phyloP scores from a whole-genome alignment of 352 stramenopile species.

The Phytopythium mirpurense region DNA sequence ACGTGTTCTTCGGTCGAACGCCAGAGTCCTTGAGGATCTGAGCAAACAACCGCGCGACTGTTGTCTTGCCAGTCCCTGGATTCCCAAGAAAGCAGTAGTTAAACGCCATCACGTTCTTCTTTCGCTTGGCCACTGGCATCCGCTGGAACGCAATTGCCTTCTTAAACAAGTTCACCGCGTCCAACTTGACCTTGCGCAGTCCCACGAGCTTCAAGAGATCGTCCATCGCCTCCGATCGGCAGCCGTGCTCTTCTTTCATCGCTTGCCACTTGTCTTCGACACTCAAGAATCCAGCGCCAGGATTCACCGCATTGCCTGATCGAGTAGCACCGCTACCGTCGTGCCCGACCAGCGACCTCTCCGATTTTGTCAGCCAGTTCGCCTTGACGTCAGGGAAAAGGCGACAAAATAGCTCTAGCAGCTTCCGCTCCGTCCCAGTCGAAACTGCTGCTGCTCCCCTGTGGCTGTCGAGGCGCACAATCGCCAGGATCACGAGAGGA shows the following conservation, averaged over 20 bases:
- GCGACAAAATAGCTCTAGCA: constrained; percentile 40
- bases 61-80: constrained; percentile 73
- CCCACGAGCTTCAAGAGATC: constrained; percentile 78
- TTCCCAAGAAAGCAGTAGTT: constrained; percentile 82
- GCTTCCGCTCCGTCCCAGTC: constrained; percentile 22
- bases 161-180: constrained; percentile 72
- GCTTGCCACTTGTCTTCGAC: constrained; percentile 55
- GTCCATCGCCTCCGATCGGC: constrained; percentile 71
- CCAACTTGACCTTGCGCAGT: constrained; percentile 76
- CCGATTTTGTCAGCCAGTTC: constrained; percentile 31
- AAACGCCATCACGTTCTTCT: constrained; percentile 62
- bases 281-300: constrained; percentile 2
- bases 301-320: too few species aligned
- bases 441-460: constrained; percentile 11
- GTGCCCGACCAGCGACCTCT: constrained; percentile 16
- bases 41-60: constrained; percentile 80
- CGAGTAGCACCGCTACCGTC: too few species aligned
- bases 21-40: constrained; percentile 69
- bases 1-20: constrained; percentile 40
- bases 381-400: constrained; percentile 47
- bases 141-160: constrained; percentile 49
- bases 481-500: constrained; percentile 48
- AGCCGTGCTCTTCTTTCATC: constrained; percentile 41
- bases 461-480: constrained; percentile 29
- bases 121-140: constrained; percentile 47